Conservation (phyloP, 371 early-diverging fungal genomes). For the Haplosporangium sp. region DNA sequence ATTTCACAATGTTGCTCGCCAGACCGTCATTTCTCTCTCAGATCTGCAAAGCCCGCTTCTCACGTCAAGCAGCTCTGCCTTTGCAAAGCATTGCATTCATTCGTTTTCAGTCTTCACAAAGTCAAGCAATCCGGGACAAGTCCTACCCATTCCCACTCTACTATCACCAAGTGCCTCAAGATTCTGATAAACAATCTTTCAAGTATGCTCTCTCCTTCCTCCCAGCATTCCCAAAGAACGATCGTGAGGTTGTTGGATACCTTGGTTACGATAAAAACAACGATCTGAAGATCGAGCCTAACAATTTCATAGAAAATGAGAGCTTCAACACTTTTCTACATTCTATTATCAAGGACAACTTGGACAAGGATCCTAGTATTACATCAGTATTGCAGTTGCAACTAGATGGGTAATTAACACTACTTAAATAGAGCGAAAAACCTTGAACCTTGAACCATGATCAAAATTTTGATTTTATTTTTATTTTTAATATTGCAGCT, state of each 20-base stretch:
- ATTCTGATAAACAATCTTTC: background rate
- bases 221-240: constrained; percentile 30
- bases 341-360: constrained; percentile 26
- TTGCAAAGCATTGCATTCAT: constrained; percentile 8
- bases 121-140: constrained; percentile 22
- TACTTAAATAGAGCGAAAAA: background rate
- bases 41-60: constrained; percentile 9
- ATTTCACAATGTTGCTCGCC: constrained; percentile 3
- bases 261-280: constrained; percentile 6
- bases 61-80: background rate
- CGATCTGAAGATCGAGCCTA: constrained; percentile 18
- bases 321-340: constrained; percentile 41
- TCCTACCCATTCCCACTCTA: constrained; percentile 52
- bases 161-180: constrained; percentile 23
- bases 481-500: constrained; percentile 12
- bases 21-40: constrained; percentile 9
- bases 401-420: constrained; percentile 37
- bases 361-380: constrained; percentile 40
- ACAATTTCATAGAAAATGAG: constrained; percentile 47
- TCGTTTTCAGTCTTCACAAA: constrained; percentile 16
- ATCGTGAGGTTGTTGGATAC: constrained; percentile 41
- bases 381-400: constrained; percentile 38
- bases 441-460: background rate
- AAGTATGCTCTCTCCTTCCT: constrained; percentile 47
- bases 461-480: background rate